phyloP scores from a whole-genome alignment of 169 alveolate species.

The Plasmodium knowlesi region DNA sequence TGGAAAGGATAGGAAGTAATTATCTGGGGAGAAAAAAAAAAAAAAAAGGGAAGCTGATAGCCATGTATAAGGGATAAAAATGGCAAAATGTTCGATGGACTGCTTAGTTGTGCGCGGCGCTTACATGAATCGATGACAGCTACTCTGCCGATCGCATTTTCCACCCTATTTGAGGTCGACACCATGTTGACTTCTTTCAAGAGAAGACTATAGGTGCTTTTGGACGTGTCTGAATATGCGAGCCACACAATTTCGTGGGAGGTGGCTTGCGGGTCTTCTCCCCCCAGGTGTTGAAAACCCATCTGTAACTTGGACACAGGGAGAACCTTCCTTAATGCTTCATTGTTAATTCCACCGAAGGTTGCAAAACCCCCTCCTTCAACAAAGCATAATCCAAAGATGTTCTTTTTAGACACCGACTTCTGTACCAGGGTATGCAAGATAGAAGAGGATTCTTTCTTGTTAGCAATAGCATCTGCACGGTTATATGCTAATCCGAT shows the following conservation, averaged over 20 bases:
- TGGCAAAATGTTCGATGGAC: neutral
- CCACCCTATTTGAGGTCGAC: neutral
- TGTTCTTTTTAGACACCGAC: constrained; percentile 29
- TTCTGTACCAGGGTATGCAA: constrained; percentile 12
- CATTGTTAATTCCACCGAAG: constrained; percentile 36
- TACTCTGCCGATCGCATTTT: neutral
- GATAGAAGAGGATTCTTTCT: constrained; percentile 1
- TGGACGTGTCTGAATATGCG: neutral
- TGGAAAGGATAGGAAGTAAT: constrained; percentile 42
- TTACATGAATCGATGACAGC: constrained; percentile 53
- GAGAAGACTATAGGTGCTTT: neutral
- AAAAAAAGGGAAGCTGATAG: neutral
- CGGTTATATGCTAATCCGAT: constrained; percentile 24
- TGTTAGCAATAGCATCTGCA: neutral
- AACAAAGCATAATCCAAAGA: constrained; percentile 35
- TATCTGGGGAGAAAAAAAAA: neutral
- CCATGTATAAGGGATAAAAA: neutral
- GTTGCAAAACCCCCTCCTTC: constrained; percentile 36
- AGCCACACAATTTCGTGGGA: constrained; percentile 7
- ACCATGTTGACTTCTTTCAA: neutral
- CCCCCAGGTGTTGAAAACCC: neutral
- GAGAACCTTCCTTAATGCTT: neutral
- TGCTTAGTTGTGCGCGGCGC: neutral
- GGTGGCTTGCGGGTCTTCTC: neutral
- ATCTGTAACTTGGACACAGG: neutral